These are phyloP conservation scores for Mycena albidolilacea DNA, from an alignment of 768 basidiomycete genomes.

Conservation along the genomic window DNA sequence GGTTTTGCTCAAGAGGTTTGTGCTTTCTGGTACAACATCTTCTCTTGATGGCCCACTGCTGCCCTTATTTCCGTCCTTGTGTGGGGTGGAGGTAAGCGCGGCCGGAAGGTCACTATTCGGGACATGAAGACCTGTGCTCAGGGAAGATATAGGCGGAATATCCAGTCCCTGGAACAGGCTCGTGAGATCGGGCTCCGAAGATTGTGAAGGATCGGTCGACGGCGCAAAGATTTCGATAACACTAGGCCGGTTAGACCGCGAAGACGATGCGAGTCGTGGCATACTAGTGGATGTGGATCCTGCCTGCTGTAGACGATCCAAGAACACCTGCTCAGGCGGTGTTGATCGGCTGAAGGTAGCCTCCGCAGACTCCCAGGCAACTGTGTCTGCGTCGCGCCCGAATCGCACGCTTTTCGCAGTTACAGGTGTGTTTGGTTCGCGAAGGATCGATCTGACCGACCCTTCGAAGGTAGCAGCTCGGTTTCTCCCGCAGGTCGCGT, in stretches of 20 bases:
- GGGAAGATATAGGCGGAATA: conserved; percentile 47
- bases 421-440: conserved; percentile 78
- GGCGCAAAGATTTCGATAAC: conserved; percentile 68
- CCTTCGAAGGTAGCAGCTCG: conserved; percentile 45
- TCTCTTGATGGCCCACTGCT: conserved; percentile 47
- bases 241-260: conserved; percentile 57
- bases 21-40: conserved; percentile 50
- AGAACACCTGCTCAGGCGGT: conserved; percentile 42
- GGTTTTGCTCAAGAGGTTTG: conserved; percentile 57
- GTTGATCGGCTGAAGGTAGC: conserved; percentile 44
- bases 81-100: conserved; percentile 61
- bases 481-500: conserved; percentile 45
- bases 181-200: conserved; percentile 54
- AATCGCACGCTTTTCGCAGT: conserved; percentile 85
- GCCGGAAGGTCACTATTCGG: conserved; percentile 41
- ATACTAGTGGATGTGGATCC: conserved; percentile 44
- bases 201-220: conserved; percentile 46
- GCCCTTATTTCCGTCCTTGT: conserved; percentile 54
- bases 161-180: conserved; percentile 69
- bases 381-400: conserved; percentile 72
- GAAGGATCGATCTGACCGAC: conserved; percentile 82
- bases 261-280: conserved; percentile 50
- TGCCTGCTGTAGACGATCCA: conserved; percentile 49
- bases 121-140: conserved; percentile 44
- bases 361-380: conserved; percentile 53